phyloP scores from a whole-genome alignment of 1,284 basidiomycete genomes.

The Sphagnurus paluster region DNA sequence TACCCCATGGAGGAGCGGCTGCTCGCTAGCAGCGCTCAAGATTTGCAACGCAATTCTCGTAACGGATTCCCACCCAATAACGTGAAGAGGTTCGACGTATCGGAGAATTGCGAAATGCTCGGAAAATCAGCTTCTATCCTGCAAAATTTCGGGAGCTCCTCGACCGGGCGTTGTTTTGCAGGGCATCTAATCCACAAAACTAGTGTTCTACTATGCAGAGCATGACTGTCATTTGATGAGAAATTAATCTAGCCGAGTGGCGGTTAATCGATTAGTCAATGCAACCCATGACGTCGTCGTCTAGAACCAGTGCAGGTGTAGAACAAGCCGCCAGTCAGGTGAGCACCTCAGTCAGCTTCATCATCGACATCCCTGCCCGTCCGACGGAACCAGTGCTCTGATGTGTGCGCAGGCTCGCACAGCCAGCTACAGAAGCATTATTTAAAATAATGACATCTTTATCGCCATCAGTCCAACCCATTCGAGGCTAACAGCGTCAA shows the following conservation, averaged over 20 bases:
- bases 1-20: too few species aligned
- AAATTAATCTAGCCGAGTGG: slow-evolving; percentile 3
- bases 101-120: too few species aligned
- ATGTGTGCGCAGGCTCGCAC: slow-evolving; percentile 5
- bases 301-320: not conserved
- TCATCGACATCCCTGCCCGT: not conserved
- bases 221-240: not conserved
- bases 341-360: not conserved
- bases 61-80: too few species aligned
- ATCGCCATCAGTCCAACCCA: slow-evolving; percentile 5
- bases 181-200: not conserved
- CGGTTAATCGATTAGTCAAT: not conserved
- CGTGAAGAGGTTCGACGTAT: too few species aligned
- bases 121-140: too few species aligned
- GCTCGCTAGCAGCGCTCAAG: too few species aligned
- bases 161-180: not conserved
- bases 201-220: not conserved
- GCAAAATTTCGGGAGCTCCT: too few species aligned
- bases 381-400: slow-evolving; percentile 3
- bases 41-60: too few species aligned
- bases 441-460: not conserved
- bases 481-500: slow-evolving; percentile 9
- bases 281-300: not conserved
- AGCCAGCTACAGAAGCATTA: slow-evolving; percentile 3
- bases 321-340: not conserved